phyloP scores from a whole-genome alignment of 495 filamentous ascomycete species.

The Penicillium alfredii region DNA sequence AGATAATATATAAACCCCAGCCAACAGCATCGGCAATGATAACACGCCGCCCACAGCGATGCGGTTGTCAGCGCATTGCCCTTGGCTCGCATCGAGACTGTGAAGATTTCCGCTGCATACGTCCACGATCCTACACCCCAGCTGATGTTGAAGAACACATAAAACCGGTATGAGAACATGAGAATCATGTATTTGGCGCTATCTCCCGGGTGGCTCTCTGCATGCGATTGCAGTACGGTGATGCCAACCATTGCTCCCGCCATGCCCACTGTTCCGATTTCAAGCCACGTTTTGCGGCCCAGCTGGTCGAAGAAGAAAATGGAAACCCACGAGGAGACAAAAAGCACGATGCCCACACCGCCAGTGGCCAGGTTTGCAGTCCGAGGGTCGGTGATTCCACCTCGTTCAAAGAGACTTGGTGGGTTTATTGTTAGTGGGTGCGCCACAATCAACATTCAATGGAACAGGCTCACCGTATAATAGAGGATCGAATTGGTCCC shows the following conservation, averaged over 20 bases:
- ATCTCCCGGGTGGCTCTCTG: conserved; percentile 13
- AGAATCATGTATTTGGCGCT: conserved; percentile 66
- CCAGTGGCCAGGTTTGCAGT: conserved; percentile 17
- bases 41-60: conserved; percentile 27
- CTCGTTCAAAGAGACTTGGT: conserved; percentile 17
- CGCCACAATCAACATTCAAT: too few relatives aligned
- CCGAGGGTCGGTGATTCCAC: conserved; percentile 16
- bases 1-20: conserved; percentile 68
- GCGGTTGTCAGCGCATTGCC: conserved; percentile 22
- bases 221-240: conserved; percentile 52
- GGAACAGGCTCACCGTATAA: conserved; percentile 10
- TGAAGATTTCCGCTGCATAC: conserved; percentile 22
- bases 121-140: conserved; percentile 22
- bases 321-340: conserved; percentile 17
- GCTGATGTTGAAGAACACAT: conserved; percentile 57
- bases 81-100: conserved; percentile 24
- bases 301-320: conserved; percentile 20
- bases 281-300: conserved; percentile 20
- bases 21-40: conserved; percentile 54
- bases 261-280: conserved; percentile 51
- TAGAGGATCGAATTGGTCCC: conserved; percentile 35
- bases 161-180: conserved; percentile 71
- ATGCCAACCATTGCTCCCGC: conserved; percentile 64
- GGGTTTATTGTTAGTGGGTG: background rate
- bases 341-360: conserved; percentile 18